Conservation (phyloP, 768 basidiomycete genomes). For the Agrocybe praecox region DNA sequence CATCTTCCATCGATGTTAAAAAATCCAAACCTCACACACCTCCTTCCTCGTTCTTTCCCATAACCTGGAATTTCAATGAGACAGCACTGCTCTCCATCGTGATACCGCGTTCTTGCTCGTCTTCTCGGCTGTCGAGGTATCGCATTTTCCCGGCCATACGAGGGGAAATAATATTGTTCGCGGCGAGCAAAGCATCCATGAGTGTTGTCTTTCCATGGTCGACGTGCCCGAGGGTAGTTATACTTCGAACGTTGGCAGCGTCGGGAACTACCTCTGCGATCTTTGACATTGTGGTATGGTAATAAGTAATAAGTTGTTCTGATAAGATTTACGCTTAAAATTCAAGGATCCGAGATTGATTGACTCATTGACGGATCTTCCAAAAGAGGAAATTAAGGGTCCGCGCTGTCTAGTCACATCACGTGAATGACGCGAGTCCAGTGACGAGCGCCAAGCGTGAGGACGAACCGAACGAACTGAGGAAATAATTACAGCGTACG, state of each 20-base stretch:
- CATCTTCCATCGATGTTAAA: background rate
- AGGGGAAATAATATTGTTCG: conserved; percentile 96
- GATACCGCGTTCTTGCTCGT: conserved; percentile 96
- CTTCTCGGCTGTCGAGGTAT: conserved; percentile 93
- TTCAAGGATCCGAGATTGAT: background rate
- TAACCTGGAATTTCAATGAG: conserved; percentile 84
- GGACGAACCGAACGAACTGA: background rate
- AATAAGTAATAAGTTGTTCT: background rate
- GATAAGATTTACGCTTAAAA: conserved; percentile 10
- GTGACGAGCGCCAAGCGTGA: conserved; percentile 4
- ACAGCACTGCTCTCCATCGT: conserved; percentile 99
- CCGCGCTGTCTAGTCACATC: conserved; percentile 1
- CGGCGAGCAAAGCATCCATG: conserved; percentile 93
- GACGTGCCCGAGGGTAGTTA: conserved; percentile 88
- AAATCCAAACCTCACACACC: conserved; percentile 44
- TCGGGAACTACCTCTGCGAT: conserved; percentile 36
- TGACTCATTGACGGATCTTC: background rate
- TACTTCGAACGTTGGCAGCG: conserved; percentile 63
- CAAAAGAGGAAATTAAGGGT: background rate
- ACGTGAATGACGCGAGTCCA: conserved; percentile 12
- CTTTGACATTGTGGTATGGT: background rate
- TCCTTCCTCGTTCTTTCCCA: conserved; percentile 53
- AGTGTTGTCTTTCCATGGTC: conserved; percentile 97
- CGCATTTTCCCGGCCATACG: conserved; percentile 96
- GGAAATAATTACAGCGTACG: background rate